Base-by-base conservation (phyloP, 108 stramenopile genomes). In the Cylindrotheca fusiformis region DNA sequence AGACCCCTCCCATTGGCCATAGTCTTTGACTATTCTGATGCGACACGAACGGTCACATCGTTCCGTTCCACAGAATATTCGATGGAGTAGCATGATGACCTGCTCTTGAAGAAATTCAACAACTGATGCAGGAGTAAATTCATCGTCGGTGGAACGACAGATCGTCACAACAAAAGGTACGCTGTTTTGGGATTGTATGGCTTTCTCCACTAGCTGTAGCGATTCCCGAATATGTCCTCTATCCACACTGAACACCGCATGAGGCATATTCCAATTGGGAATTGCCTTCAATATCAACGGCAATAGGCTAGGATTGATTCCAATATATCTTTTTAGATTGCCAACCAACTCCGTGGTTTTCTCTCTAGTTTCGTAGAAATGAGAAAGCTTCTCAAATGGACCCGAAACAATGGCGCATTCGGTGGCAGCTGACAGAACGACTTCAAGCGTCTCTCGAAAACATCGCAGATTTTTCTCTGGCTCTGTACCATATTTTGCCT, bases 131-230 rank as follows among this genome's bases (percentile, higher is more conserved):
- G 84, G 81, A 0, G 74, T 76, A 41, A 81, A 85, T 0, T 80
- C 84, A 70, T 85, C 84, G 0, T 68, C 46, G 12, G 72, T 29
- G 32, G 76, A 78, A 19, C 84, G 67, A 25, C 80, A 80, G 31
- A 85, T 71, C 2, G 81, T 80, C 14, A 85, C 55, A 1, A 81
- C 24, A 48, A 85, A 78, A 27, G 84, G 84, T 2, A 45, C 58
- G 14, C 21, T n/a, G 36, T 41, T 26, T 10, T 19, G 52, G 21
- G 1, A 0, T 12, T n/a, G 12, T 4, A 62, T 23, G 31, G 28
- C n/a, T 58, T 29, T 8, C 44, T 65, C 29, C 26, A 65, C 50
- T n/a, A 31, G n/a, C 8, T 4, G 28, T 2, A 72, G 30, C n/a
- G 56, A 48, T 51, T 65, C 64, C 14, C 23, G 12, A 4, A 52